Base-by-base conservation (phyloP, 495 filamentous ascomycete genomes). In the Podospora comata region DNA sequence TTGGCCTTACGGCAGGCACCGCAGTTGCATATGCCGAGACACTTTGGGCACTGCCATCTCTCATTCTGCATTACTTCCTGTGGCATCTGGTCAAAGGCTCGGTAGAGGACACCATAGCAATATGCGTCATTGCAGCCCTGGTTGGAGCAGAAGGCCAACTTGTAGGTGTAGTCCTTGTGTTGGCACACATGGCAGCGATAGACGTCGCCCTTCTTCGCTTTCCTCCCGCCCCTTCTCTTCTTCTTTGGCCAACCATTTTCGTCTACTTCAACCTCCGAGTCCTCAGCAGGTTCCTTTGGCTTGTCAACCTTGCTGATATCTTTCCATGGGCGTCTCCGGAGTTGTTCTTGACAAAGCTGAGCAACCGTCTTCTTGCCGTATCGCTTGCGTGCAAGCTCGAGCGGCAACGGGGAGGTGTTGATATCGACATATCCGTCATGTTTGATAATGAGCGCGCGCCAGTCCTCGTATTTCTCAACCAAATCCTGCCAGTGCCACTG, bases 61-160 rank as follows among this genome's bases (percentile, higher is more conserved):
- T 87, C 84, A 39, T 90, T 84, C 72, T 93, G 88, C 89, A 97
- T 90, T 0, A 90, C 84, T 11, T 85, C 80, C 72, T 90, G 86
- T 0, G 95, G 95, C 82, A 90, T 88, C 69, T 92, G 83, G 75
- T 97, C 94, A 73, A 96, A 97, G 5, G 91, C 93, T 44, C 95
- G 85, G 77, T 90, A 98, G 0, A 99, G 81, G 48, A 86, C 90
- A 18, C 95, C 94, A 75, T 92, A 98, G 77, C 95, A 96, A 72
- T 94, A 98, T 3, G 85, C 83, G 16, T 87, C 80, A 7, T 82
- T 82, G 72, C 95, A 99, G 13, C 72, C 76, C 9, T 72, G 70
- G 18, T 81, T 87, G 1, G 87, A 85, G 77, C 95, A 99, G 54
- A 85, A 83, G 3, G 89, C 90, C 64, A 94, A 83, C 76, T 91